These are phyloP conservation scores for Linnemannia schmuckeri DNA, from an alignment of 192 early-diverging fungal species.

Conservation along the genomic window DNA sequence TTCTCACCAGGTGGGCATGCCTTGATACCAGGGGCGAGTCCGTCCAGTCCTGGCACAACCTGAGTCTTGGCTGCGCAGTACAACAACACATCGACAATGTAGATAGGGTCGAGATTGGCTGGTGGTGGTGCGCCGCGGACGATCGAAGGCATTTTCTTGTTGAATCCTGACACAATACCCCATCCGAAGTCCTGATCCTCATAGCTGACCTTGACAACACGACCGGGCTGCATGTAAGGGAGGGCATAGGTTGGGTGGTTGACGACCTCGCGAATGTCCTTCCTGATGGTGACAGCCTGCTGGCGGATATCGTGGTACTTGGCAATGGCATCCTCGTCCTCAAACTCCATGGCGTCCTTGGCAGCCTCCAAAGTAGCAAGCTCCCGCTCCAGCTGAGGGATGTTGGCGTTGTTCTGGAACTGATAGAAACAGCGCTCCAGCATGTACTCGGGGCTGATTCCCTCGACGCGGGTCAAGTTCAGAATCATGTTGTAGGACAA, in stretches of 20 bases:
- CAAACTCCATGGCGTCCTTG: constrained; percentile 67
- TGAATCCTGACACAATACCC: constrained; percentile 80
- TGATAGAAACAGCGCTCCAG: constrained; percentile 92
- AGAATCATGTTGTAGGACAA: constrained; percentile 97
- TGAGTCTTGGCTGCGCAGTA: constrained; percentile 79
- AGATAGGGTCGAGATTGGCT: constrained; percentile 62
- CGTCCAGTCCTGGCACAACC: constrained; percentile 61
- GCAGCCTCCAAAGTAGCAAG: constrained; percentile 67
- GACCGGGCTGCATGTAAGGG: constrained; percentile 89
- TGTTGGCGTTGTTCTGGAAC: constrained; percentile 87
- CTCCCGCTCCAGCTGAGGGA: constrained; percentile 83
- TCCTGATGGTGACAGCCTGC: constrained; percentile 73
- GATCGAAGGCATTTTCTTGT: constrained; percentile 52
- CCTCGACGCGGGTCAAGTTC: constrained; percentile 95
- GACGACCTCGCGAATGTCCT: constrained; percentile 81
- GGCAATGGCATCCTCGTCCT: constrained; percentile 76
- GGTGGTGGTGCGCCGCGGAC: constrained; percentile 24
- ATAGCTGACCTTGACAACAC: constrained; percentile 75
- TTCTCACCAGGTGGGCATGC: constrained; percentile 68
- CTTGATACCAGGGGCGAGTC: constrained; percentile 58
- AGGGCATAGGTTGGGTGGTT: constrained; percentile 86
- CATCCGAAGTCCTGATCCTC: constrained; percentile 89
- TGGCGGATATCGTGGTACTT: constrained; percentile 83
- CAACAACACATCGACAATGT: constrained; percentile 89
- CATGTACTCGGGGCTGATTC: constrained; percentile 93